Percentiles rank a stretch among this genome's conserved stretches.
Evolutionary conservation across 2,329 filamentous ascomycete species (phyloP).

Genomic region (Thelonectria discophora): DNA sequence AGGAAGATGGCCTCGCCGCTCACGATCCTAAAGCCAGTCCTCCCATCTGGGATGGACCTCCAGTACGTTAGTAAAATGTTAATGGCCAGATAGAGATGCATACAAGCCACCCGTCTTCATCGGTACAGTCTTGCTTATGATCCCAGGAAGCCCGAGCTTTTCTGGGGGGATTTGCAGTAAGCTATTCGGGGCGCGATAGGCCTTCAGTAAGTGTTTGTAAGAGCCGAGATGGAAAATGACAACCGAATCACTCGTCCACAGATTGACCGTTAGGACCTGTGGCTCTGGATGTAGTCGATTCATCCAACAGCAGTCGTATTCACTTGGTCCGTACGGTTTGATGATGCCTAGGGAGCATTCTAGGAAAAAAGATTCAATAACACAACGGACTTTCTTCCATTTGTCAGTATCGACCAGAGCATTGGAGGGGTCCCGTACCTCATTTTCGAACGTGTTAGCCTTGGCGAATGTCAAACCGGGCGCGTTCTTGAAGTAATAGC

Average conservation of each 20-base stretch:
- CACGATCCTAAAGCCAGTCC: too few relatives aligned
- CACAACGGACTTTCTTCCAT: not conserved
- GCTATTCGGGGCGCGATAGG: too few relatives aligned
- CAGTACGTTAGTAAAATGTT: too few relatives aligned
- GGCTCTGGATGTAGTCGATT: not conserved
- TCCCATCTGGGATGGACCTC: too few relatives aligned
- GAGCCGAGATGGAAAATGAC: too few relatives aligned
- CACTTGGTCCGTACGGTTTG: conserved; percentile 5
- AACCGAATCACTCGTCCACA: not conserved
- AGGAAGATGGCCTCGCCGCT: too few relatives aligned
- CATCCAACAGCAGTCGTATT: not conserved
- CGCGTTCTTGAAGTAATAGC: conserved; percentile 2
- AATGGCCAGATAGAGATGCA: too few relatives aligned
- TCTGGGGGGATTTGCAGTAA: too few relatives aligned
- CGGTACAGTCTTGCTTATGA: too few relatives aligned
- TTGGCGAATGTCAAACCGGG: conserved; percentile 1
- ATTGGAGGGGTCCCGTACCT: not conserved
- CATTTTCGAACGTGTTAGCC: not conserved
- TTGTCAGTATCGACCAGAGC: conserved; percentile 2
- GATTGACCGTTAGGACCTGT: not conserved
- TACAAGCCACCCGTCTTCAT: too few relatives aligned
- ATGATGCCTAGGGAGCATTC: not conserved
- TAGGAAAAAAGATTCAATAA: conserved; percentile 4
- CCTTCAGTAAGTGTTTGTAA: too few relatives aligned
- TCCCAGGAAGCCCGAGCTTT: too few relatives aligned